Conservation (phyloP, 495 filamentous ascomycete genomes). For the Xylaria bambusicola region DNA sequence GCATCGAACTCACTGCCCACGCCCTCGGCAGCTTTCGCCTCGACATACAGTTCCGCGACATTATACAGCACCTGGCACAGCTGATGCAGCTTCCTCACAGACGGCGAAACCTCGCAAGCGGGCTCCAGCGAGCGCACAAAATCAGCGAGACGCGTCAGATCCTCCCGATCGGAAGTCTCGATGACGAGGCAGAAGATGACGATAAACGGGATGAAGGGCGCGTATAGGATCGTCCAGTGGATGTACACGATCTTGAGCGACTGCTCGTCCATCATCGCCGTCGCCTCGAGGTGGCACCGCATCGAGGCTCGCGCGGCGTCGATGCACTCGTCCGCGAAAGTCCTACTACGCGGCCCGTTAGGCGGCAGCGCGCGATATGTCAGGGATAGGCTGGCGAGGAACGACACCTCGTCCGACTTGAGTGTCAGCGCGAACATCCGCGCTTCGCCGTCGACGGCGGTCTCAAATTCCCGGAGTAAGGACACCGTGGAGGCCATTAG, state of each 20-base stretch:
- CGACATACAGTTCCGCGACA: constrained; percentile 63
- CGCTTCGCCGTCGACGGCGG: constrained; percentile 27
- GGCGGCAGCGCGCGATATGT: constrained; percentile 64
- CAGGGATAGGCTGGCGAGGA: constrained; percentile 56
- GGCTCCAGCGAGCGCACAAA: constrained; percentile 61
- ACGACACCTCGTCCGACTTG: constrained; percentile 56
- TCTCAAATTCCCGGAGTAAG: constrained; percentile 24
- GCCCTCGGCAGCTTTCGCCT: constrained; percentile 55
- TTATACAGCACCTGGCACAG: constrained; percentile 63
- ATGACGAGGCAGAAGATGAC: constrained; percentile 71
- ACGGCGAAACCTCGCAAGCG: constrained; percentile 53
- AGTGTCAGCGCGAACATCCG: constrained; percentile 51
- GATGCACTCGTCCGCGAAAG: constrained; percentile 62
- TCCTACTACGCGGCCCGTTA: constrained; percentile 39
- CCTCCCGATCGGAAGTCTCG: constrained; percentile 47
- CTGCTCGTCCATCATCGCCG: constrained; percentile 49
- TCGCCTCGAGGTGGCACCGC: constrained; percentile 53
- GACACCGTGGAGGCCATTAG: constrained; percentile 29
- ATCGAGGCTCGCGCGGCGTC: constrained; percentile 59
- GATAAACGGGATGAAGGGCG: constrained; percentile 69
- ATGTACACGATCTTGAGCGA: constrained; percentile 58
- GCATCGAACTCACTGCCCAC: constrained; percentile 64
- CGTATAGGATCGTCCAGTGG: constrained; percentile 65
- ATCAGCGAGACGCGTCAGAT: constrained; percentile 54
- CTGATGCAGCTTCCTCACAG: constrained; percentile 59